Conservation (phyloP, 208 protist genomes). For the Tritrichomonas musculus region DNA sequence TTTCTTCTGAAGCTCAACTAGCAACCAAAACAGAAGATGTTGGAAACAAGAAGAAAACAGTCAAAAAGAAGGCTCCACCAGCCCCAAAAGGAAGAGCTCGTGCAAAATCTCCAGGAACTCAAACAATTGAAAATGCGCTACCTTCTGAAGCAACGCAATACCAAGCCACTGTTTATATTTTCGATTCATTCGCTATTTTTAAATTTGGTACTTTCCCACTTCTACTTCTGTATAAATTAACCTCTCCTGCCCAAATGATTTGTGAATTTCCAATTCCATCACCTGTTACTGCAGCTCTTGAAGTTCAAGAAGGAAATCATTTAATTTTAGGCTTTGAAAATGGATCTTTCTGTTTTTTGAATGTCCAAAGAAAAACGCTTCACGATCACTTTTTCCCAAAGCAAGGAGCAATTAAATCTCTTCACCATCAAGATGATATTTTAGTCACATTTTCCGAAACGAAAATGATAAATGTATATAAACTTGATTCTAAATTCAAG, state of each 20-base stretch:
- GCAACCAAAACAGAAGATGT: background rate
- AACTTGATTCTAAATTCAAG: background rate
- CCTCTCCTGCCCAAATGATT: background rate
- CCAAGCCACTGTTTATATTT: background rate
- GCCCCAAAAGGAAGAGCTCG: background rate
- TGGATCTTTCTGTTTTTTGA: conserved; percentile 15
- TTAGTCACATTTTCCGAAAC: background rate
- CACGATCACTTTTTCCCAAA: conserved; percentile 9
- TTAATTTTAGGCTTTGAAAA: background rate
- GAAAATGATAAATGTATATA: background rate
- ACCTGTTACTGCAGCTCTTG: background rate
- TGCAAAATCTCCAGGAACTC: background rate
- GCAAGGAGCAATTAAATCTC: background rate
- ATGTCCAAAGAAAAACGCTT: background rate
- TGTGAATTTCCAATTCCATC: conserved; percentile 17
- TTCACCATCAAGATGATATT: background rate
- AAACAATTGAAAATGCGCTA: background rate
- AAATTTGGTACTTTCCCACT: background rate
- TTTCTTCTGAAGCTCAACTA: background rate
- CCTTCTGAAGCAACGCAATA: background rate
- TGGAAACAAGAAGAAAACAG: background rate
- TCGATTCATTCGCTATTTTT: background rate
- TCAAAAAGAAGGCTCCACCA: background rate
- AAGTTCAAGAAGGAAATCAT: background rate
- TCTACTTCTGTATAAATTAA: background rate